Conservation (phyloP, 306 rosid species). For the Cicer arietinum region DNA sequence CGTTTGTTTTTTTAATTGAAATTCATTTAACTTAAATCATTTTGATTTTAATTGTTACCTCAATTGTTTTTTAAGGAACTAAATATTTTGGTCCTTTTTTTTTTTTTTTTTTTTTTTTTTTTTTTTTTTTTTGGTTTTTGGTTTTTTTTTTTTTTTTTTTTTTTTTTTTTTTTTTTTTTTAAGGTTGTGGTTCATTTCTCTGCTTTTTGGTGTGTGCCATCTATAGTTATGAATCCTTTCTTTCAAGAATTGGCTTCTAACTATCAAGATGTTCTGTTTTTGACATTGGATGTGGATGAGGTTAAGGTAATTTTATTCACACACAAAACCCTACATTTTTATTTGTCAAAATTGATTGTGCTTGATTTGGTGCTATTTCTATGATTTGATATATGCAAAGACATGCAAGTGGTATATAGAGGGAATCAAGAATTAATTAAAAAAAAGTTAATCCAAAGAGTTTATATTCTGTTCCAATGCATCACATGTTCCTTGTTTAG, state of each 20-base stretch:
- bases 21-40: constrained; percentile 3
- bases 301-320: constrained; percentile 50
- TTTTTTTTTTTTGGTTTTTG: background rate
- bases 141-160: background rate
- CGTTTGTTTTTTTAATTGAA: background rate
- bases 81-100: background rate
- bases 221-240: constrained; percentile 50
- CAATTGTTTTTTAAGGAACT: constrained; percentile 11
- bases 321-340: constrained; percentile 23
- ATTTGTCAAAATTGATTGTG: background rate
- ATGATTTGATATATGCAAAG: background rate
- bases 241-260: constrained; percentile 54
- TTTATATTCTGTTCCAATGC: constrained; percentile 34
- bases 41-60: background rate
- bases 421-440: constrained; percentile 19
- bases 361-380: constrained; percentile 19
- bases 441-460: constrained; percentile 18
- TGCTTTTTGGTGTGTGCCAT: constrained; percentile 64
- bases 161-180: background rate
- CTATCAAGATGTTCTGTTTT: constrained; percentile 48
- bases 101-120: background rate
- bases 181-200: constrained; percentile 64
- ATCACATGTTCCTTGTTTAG: constrained; percentile 25
- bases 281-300: constrained; percentile 60
- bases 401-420: constrained; percentile 17